Base-by-base conservation (phyloP, 2,329 filamentous ascomycete genomes). In the Exophiala calicioides region DNA sequence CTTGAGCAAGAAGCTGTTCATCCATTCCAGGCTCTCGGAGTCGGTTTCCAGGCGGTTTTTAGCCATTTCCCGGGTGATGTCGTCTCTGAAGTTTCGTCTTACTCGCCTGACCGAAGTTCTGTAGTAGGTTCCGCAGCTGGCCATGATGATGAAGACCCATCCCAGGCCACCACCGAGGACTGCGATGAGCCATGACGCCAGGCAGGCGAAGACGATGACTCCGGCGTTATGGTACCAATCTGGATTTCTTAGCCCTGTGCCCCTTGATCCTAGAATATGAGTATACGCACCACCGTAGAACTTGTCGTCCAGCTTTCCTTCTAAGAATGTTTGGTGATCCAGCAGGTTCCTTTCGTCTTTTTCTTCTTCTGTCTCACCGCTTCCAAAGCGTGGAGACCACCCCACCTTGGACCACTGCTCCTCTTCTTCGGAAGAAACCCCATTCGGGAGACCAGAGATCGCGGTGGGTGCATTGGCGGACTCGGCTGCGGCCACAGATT, bases 141-240 rank as follows among this genome's bases (percentile, higher is more conserved):
- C 87, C 88, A 97, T 95, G 65, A 98, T 78, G 57, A 97, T 80
- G 60, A 96, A 85, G 53, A 98, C 77, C 91, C 91, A 98, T 49
- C 81, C 90, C 10, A 98, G 76, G 16, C 93, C 93, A 51, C 93
- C 93, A 32, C 94, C 93, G 7, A 98, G 75, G 15, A 91, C 77
- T 21, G 90, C 91, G 27, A 96, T 77, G 3, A 95, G 77, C 90
- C 91, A 98, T 16, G 91, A 95, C 21, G 81, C 75, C 41, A 98
- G 74, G 64, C 90, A 96, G 40, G 91, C 89, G 64, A 98, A 96
- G 57, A 91, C 77, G 63, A 98, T 96, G 52, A 98, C 74, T n/a
- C 77, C 93, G 2, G 90, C 84, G 67, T 98, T 98, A 68, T 98
- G 90, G 68, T 97, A 98, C 93, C 93, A 98, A 66, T 97, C 90